Conservation (phyloP, 257 asterid genomes). For the Cynanchum wilfordii region DNA sequence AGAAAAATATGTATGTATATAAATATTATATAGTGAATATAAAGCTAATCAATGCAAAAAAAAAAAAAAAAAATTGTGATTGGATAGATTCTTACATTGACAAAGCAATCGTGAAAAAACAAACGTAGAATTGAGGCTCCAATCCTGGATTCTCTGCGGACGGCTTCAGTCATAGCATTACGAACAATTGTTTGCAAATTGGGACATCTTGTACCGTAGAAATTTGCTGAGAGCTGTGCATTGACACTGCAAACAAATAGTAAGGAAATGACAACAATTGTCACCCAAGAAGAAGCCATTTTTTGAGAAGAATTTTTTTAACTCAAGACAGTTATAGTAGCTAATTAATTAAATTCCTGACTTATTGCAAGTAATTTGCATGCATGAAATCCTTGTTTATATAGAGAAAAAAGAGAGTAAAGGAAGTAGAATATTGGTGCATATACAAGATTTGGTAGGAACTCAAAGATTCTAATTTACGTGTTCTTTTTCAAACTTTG, state of each 20-base stretch:
- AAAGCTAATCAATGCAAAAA: too few species aligned
- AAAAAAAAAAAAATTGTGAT: too few species aligned
- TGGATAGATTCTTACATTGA: conserved; percentile 28
- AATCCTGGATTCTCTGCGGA: conserved; percentile 34
- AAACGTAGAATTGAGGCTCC: conserved; percentile 57
- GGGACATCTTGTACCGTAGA: conserved; percentile 43
- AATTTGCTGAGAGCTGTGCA: conserved; percentile 47
- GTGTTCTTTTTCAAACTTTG: conserved; percentile 6
- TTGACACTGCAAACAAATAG: conserved; percentile 18
- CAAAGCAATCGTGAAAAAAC: conserved; percentile 66
- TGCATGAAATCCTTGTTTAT: conserved; percentile 5
- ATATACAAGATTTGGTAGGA: neutral
- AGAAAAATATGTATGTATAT: too few species aligned
- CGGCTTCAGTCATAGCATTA: conserved; percentile 37
- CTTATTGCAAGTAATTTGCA: neutral
- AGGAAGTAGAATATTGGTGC: neutral
- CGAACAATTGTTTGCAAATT: conserved; percentile 36
- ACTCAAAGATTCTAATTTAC: conserved; percentile 6
- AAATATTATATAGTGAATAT: too few species aligned
- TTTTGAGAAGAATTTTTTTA: neutral
- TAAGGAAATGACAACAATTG: conserved; percentile 11
- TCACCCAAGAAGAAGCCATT: conserved; percentile 24
- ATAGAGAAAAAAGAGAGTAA: neutral
- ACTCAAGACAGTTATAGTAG: too few species aligned
- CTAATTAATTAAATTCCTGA: too few species aligned